These are phyloP conservation scores for Ampelomyces quisqualis DNA, from an alignment of 2,329 filamentous ascomycete species.

Conservation along the genomic window DNA sequence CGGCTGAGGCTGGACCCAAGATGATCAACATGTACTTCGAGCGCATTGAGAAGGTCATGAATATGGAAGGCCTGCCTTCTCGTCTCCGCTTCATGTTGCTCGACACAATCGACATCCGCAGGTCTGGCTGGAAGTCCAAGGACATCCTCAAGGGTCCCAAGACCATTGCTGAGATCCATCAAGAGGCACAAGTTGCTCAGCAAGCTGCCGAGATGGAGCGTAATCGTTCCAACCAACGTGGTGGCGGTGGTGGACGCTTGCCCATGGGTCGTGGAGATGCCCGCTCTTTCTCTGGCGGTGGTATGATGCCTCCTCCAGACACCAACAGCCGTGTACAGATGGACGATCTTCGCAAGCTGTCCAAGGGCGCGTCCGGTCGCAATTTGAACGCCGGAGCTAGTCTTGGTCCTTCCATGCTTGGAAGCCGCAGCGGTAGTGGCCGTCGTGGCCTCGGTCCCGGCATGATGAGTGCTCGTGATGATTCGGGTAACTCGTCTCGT, in stretches of 20 bases:
- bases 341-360: constrained; percentile 84
- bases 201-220: constrained; percentile 75
- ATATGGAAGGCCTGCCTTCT: constrained; percentile 74
- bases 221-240: constrained; percentile 59
- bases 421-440: constrained; percentile 86
- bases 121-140: constrained; percentile 77
- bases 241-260: constrained; percentile 67
- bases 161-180: constrained; percentile 90
- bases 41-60: constrained; percentile 79
- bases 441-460: constrained; percentile 73
- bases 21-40: constrained; percentile 95
- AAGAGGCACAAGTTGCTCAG: constrained; percentile 74
- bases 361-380: constrained; percentile 59
- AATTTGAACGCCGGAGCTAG: constrained; percentile 55
- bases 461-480: constrained; percentile 69
- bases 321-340: constrained; percentile 80
- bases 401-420: constrained; percentile 83
- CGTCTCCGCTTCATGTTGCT: constrained; percentile 95
- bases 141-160: constrained; percentile 92
- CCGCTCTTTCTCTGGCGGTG: constrained; percentile 74
- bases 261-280: constrained; percentile 81
- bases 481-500: constrained; percentile 83
- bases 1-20: constrained; percentile 72
- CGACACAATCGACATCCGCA: constrained; percentile 86
- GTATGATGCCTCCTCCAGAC: constrained; percentile 69